A percentile compares a stretch with the other conserved stretches of the same genome.
Conservation (phyloP, 257 asterid genomes). For the Nicotiana tomentosiformis region DNA sequence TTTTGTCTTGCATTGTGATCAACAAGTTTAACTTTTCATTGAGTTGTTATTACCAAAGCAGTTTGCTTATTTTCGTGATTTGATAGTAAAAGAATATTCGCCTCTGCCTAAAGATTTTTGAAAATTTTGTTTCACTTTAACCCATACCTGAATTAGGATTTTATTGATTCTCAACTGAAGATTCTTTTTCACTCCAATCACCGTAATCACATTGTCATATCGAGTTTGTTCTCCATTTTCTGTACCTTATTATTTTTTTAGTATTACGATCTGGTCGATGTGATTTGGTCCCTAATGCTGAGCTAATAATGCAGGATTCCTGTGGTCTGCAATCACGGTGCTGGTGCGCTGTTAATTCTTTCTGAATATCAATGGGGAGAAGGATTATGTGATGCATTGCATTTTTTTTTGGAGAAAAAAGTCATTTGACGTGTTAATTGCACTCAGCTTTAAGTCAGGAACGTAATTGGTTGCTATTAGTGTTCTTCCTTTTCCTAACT, state of each 20-base stretch:
- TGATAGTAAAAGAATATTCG: neutral
- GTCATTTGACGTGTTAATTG: neutral
- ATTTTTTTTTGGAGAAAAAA: neutral
- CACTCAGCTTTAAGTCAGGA: neutral
- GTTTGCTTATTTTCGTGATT: neutral
- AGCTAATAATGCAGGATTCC: slow-evolving; percentile 34
- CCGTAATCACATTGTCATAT: slow-evolving; percentile 3
- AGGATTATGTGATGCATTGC: neutral
- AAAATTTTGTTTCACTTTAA: neutral
- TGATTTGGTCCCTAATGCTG: slow-evolving; percentile 11
- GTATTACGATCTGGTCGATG: neutral
- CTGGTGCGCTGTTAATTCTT: slow-evolving; percentile 30
- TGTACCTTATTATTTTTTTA: neutral
- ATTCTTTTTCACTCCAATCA: neutral
- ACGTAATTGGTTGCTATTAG: neutral
- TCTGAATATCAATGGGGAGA: neutral
- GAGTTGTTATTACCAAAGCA: neutral
- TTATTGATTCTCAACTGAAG: neutral
- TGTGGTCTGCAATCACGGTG: slow-evolving; percentile 28
- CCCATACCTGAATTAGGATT: neutral
- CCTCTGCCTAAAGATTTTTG: neutral
- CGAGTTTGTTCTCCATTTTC: slow-evolving; percentile 3
- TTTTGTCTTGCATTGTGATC: neutral
- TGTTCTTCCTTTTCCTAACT: neutral
- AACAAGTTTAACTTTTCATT: neutral